Base-by-base conservation (phyloP, 139 green algal species). In the Coccomyxa sp. region DNA sequence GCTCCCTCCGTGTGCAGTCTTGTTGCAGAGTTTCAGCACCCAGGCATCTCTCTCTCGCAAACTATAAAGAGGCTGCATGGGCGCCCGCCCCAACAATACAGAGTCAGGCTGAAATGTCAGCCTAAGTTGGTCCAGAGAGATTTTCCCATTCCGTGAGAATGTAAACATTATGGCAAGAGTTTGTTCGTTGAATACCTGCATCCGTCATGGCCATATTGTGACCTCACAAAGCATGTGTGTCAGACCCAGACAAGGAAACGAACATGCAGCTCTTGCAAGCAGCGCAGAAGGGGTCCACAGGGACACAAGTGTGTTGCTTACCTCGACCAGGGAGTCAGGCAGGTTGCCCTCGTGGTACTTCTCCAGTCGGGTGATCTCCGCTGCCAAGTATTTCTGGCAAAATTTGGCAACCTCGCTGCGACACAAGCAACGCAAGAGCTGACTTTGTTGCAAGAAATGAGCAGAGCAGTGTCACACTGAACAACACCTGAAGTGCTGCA, bases 371-470 rank as follows among this genome's bases (percentile, higher is more conserved):
- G 88, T 81, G n/a, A 98, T 84, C 88, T 98, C 94, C 17, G 71
- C 23, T 0, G 90, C 81, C 87, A 98, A 92, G 80, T 95, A 94
- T 32, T 89, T 89, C 58, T 94, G 88, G 82, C 93, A 97, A 79
- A 98, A 98, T 67, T 93, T 93, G 0, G 95, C 94, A 4, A 98
- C 95, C 88, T 98, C 95, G 59, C 83, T 85, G 81, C 85, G 80
- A 27, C 38, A 51, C 38, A 51, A 51, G 38, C 38, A 51, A 51
- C 3, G 3, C 38, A 51, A 30, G 21, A 74, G 66, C 23, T 27
- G 23, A 74, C 10, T 74, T 74, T 27, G 21, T 74, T 74, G 66
- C 66, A 23, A 74, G 66, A 74, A 23, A 51, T 7, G 45, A 51
- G 57, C 78, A 75, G 12, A 32, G 76, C 76, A 80, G 30, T 32